These are phyloP conservation scores for Salvia splendens DNA, from an alignment of 257 asterid genomes.

Conservation along the genomic window DNA sequence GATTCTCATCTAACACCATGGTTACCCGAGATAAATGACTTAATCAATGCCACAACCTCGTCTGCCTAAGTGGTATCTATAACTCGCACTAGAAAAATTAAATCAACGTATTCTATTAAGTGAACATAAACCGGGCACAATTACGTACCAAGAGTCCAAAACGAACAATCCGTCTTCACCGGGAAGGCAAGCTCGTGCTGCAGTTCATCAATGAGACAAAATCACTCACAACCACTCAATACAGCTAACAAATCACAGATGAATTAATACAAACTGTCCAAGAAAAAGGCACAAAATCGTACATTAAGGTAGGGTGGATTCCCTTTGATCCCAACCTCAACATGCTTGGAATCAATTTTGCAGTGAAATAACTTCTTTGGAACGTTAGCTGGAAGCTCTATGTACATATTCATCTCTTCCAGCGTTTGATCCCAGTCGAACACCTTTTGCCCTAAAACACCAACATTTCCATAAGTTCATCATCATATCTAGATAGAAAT, in stretches of 20 bases:
- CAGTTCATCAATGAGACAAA: conserved; percentile 20
- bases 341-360: conserved; percentile 73
- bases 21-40: neutral
- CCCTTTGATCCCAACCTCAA: conserved; percentile 96
- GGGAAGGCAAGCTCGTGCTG: conserved; percentile 64
- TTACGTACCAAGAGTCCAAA: conserved; percentile 87
- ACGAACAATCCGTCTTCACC: conserved; percentile 92
- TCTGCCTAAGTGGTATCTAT: neutral
- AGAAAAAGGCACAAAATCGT: conserved; percentile 27
- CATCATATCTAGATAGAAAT: neutral
- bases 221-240: conserved; percentile 16
- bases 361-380: conserved; percentile 80
- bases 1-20: neutral
- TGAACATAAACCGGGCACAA: conserved; percentile 1
- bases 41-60: neutral
- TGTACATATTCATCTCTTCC: conserved; percentile 94
- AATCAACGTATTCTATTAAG: neutral
- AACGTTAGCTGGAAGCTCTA: conserved; percentile 75
- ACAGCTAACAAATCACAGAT: neutral
- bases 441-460: conserved; percentile 74
- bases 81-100: neutral
- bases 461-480: conserved; percentile 15
- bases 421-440: conserved; percentile 98
- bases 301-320: conserved; percentile 93
- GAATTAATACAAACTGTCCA: neutral